A percentile compares a stretch with the other conserved stretches of the same genome.
These are phyloP conservation scores for Colletotrichum gigasporum DNA, from an alignment of 2,329 filamentous ascomycete genomes.

Conservation along the genomic window DNA sequence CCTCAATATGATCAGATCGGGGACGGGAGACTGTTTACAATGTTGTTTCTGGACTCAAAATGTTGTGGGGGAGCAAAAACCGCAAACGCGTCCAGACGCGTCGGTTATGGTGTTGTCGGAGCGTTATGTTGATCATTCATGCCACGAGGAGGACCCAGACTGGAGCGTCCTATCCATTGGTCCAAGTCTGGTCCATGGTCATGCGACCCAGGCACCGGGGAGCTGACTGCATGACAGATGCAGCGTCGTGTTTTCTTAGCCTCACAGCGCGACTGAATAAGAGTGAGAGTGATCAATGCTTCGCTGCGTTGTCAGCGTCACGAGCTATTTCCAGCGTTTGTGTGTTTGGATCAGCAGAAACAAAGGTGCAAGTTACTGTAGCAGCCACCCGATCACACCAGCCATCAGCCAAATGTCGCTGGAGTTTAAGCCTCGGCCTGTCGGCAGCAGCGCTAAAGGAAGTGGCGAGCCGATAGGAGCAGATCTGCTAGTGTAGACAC, in stretches of 20 bases:
- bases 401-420: background rate
- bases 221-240: background rate
- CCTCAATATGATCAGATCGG: background rate
- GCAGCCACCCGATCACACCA: background rate
- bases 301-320: background rate
- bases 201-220: background rate
- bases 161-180: slow-evolving; percentile 1
- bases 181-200: background rate
- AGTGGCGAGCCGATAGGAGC: background rate
- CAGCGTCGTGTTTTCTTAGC: background rate
- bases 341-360: background rate
- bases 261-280: background rate
- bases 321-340: background rate
- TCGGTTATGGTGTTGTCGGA: background rate
- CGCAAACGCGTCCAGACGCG: slow-evolving; percentile 4
- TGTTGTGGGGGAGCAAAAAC: background rate
- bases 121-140: slow-evolving; percentile 20
- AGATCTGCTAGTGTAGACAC: background rate
- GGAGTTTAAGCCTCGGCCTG: background rate
- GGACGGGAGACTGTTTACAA: background rate
- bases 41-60: background rate
- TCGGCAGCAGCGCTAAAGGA: background rate
- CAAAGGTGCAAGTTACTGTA: background rate
- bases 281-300: too few species aligned
- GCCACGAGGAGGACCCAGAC: background rate